Base-by-base conservation (phyloP, 306 rosid genomes). In the Calophaca sinica region DNA sequence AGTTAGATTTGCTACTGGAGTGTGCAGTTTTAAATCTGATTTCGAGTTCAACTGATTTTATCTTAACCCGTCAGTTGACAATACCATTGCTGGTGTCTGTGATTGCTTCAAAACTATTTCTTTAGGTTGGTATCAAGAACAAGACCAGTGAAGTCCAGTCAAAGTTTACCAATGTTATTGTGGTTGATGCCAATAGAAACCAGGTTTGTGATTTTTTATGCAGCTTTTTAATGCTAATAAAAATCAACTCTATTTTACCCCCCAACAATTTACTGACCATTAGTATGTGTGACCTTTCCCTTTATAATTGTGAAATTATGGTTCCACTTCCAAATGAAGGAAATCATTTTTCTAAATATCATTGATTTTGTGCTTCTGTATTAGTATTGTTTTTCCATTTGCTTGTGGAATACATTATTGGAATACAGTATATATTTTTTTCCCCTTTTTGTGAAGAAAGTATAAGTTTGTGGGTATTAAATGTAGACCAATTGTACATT, bases 41-140 rank as follows among this genome's bases (percentile, higher is more conserved):
- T 73, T 75, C 14, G 7, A 26, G 67, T 74, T 76, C 11, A 58
- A 59, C 51, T 65, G 8, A 52, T 51, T 75, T 65, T 14, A 42
- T 63, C 50, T 69, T 49, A 52, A 60, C 58, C 53, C 64, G 63
- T 61, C 51, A 51, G 38, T 68, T 73, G 44, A 58, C 62, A 32
- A 38, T 70, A 73, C 71, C 46, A 8, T 71, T 59, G 45, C 54
- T 70, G 73, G 67, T 15, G 13, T 80, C 52, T 80, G 39, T 76
- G 49, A 76, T 42, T 85, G 76, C 39, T 32, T 63, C 42, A 81
- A 35, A 41, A 51, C 42, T 29, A 49, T 68, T 80, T 78, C 11
- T 77, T 41, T 80, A 96, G 99, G 96, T 96, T 62, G 99, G 99
- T 51, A 84, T 96, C 58, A 92, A 83, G 84, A 85, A 89, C 83